Base-by-base conservation (phyloP, 164 flowering plant genomes). In the Cinnamomum micranthum region DNA sequence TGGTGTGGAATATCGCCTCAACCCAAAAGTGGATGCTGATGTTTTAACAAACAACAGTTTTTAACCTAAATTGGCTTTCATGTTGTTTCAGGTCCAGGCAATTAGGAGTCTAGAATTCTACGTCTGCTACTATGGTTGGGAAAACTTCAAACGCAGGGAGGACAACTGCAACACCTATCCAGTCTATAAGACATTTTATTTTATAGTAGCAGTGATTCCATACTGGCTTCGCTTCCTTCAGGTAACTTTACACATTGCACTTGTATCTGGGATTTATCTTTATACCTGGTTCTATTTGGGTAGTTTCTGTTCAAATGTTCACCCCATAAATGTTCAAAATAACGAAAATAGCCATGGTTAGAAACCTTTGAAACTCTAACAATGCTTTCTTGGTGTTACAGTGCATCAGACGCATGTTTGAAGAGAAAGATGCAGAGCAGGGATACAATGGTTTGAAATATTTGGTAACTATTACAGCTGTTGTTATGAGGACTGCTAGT, bases 331-430 rank as follows among this genome's bases (percentile, higher is more conserved):
- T 35, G 47, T 41, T 41, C 2, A 7, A 41, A 41, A 41, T 41
- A 11, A 9, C 47, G 11, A 41, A 41, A 41, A 41, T 41, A 41
- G 47, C 47, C 47, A 41, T 41, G 47, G 47, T 41, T 41, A 9
- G 47, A 41, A 41, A 41, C 9, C 47, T 41, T 41, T 41, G 47
- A 41, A 41, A 9, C 47, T 41, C 9, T 41, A 7, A 41, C 47
- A 41, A 9, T 41, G n/a, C n/a, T 55, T 55, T 55, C 20, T 15
- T 55, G 19, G 55, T 50, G 22, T 52, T 85, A 73, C 50, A 92
- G 97, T 91, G 97, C 75, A 78, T 93, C 31, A 88, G 96, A 10
- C 84, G 91, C 59, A 63, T 87, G 77, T 82, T 76, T 74, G 96
- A 90, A 77, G 96, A 93, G 55, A 86, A 78, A 80, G 96, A 90